Evolutionary conservation across 192 early-diverging fungal genomes (phyloP).

Genomic region (Entomortierella beljakovae): DNA sequence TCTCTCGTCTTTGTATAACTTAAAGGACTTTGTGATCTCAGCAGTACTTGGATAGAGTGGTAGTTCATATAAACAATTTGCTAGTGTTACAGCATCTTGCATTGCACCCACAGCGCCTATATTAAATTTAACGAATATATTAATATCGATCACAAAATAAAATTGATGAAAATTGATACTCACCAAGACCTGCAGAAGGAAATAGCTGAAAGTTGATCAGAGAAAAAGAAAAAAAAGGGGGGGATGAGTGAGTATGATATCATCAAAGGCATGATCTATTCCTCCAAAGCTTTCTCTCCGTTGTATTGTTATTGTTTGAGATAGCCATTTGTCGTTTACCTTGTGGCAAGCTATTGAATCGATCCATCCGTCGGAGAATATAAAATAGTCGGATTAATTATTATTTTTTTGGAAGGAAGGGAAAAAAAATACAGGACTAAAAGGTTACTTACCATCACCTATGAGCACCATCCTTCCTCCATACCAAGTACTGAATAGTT

Average conservation of each 20-base stretch:
- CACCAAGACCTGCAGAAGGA: constrained; percentile 12
- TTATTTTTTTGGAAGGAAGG: not conserved
- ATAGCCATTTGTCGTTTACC: not conserved
- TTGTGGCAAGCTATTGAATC: constrained; percentile 3
- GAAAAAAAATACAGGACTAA: not conserved
- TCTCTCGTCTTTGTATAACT: constrained; percentile 6
- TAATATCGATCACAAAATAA: too few relatives aligned
- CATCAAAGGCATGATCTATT: not conserved
- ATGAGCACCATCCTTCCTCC: constrained; percentile 11
- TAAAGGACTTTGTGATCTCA: constrained; percentile 15
- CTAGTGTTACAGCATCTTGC: constrained; percentile 24
- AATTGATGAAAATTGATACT: not conserved
- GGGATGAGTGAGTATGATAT: not conserved
- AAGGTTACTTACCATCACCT: constrained; percentile 2
- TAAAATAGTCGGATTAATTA: not conserved
- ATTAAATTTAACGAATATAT: too few relatives aligned
- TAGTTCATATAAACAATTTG: constrained; percentile 23
- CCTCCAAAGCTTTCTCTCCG: not conserved
- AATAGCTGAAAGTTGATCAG: constrained; percentile 1
- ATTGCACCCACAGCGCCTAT: constrained; percentile 26
- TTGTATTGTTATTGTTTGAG: not conserved
- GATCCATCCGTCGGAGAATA: not conserved
- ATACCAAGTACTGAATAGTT: constrained; percentile 32
- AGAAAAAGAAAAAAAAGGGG: not conserved
- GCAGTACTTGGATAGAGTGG: constrained; percentile 2